Evolutionary conservation across 805 yeast genomes (phyloP), one percentile per base, ranked within the genome.

Genomic region (Brettanomyces sp.): DNA sequence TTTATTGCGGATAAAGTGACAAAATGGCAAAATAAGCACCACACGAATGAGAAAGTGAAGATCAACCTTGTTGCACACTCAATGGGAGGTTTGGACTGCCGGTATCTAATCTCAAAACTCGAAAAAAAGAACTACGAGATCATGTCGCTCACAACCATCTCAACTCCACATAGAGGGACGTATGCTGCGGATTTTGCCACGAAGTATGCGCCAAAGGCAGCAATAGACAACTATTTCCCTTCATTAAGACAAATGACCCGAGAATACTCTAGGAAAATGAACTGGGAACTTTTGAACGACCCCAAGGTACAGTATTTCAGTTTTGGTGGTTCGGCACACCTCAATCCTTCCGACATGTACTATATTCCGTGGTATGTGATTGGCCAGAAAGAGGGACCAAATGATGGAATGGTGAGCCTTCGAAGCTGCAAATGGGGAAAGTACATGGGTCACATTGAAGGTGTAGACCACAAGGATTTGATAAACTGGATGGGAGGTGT

Each of bases 21-120:
- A 3, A 9, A 32, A 6, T 42, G 47, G 21, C 45, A 36, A 39
- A 53, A 4, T 49, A 55, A 12, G 55, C 60, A 30, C 55, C 64
- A 56, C 12, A 49, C 52, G 9, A 53, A 55, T 13, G 59, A 62
- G 24, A 67, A 65, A 11, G 52, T 79, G 21, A 79, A 78, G 48
- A 71, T 89, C 13, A 90, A 90, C 56, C 60, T 89, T 39, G 70
- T 89, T 24, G 93, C 93, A 5, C 97, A 89, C 59, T 87, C 96
- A 0, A 88, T 89, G 96, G 97, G 97, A 4, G 97, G 97, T 0
- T 65, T 89, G 30, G 96, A 90, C 57, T 77, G 89, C 33, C 66
- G 97, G 44, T 86, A 80, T 58, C 62, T 90, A 52, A 84, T 88
- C 2, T 72, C 85, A 0, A 67, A 74, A 42, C 58, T 84, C 3